Conservation (phyloP, 2,329 filamentous ascomycete species). For the Neocucurbitaria cava region DNA sequence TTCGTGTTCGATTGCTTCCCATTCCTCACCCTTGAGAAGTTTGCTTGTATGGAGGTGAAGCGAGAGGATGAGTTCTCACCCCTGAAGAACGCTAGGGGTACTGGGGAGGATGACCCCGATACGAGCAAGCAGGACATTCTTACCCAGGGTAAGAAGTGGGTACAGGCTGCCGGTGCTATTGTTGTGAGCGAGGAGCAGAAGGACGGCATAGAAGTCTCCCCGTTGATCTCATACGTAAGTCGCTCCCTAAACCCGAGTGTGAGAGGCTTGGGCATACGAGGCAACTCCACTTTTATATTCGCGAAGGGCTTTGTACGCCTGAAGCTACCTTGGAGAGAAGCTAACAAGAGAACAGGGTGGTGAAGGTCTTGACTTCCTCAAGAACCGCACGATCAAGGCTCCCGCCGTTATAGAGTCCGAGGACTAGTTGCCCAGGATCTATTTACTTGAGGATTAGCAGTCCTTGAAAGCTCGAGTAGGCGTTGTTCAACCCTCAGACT, state of each 20-base stretch:
- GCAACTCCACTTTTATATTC: background rate
- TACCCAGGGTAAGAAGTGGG: constrained; percentile 86
- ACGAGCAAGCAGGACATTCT: constrained; percentile 92
- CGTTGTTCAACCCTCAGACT: background rate
- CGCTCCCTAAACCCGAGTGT: background rate
- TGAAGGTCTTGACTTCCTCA: constrained; percentile 68
- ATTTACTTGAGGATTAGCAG: constrained; percentile 1
- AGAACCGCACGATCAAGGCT: constrained; percentile 65
- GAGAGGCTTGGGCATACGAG: background rate
- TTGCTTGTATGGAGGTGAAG: constrained; percentile 93
- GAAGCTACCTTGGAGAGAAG: background rate
- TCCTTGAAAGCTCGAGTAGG: constrained; percentile 1
- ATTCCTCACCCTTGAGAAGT: constrained; percentile 82
- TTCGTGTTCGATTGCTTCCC: constrained; percentile 99
- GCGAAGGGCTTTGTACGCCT: background rate
- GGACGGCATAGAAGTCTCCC: constrained; percentile 85
- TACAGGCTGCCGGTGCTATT: constrained; percentile 76
- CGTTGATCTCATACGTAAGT: constrained; percentile 94
- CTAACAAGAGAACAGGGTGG: constrained; percentile 58
- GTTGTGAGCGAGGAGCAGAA: constrained; percentile 67
- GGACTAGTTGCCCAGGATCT: constrained; percentile 38
- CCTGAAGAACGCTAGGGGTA: constrained; percentile 84
- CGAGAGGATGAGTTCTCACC: constrained; percentile 98
- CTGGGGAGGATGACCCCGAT: constrained; percentile 90
- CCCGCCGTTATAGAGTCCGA: constrained; percentile 70